A percentile compares a stretch with the other conserved stretches of the same genome.
Conservation (phyloP, 2,329 filamentous ascomycete genomes). For the Beauveria australis region DNA sequence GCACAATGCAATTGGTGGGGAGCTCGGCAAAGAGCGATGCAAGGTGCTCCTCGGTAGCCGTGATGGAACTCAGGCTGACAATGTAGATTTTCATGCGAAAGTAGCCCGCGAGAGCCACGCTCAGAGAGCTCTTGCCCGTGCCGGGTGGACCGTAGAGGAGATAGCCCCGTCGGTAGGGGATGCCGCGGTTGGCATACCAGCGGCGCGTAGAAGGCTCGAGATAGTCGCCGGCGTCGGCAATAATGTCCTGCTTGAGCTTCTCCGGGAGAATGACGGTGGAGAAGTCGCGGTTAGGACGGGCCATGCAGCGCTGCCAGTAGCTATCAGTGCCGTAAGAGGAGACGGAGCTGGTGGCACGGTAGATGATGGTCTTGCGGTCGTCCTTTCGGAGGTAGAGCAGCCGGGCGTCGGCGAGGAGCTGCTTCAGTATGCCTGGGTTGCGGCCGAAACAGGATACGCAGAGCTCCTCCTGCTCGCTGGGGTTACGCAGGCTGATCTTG, state of each 20-base stretch:
- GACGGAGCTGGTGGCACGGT: conserved; percentile 43
- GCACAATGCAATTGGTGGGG: conserved; percentile 61
- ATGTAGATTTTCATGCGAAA: conserved; percentile 67
- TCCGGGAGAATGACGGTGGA: conserved; percentile 59
- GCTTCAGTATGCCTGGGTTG: conserved; percentile 51
- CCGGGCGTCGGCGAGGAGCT: conserved; percentile 52
- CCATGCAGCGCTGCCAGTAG: conserved; percentile 54
- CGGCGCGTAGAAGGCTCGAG: conserved; percentile 52
- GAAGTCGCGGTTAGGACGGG: conserved; percentile 51
- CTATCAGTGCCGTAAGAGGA: conserved; percentile 30
- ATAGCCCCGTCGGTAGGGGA: conserved; percentile 79
- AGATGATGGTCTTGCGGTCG: conserved; percentile 56
- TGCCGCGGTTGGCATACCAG: conserved; percentile 81
- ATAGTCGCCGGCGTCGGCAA: conserved; percentile 56
- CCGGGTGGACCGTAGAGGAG: conserved; percentile 74
- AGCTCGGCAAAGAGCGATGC: conserved; percentile 56
- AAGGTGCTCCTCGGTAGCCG: conserved; percentile 58
- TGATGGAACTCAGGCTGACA: conserved; percentile 55
- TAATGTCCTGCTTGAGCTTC: conserved; percentile 48
- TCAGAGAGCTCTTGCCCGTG: conserved; percentile 69
- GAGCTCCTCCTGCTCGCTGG: conserved; percentile 50
- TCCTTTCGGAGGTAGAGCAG: conserved; percentile 48
- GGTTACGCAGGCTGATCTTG: conserved; percentile 27
- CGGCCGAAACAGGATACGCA: conserved; percentile 54
- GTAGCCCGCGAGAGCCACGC: conserved; percentile 60